These are phyloP conservation scores for Aspergillus baeticus DNA, from an alignment of 495 filamentous ascomycete genomes.

Conservation along the genomic window DNA sequence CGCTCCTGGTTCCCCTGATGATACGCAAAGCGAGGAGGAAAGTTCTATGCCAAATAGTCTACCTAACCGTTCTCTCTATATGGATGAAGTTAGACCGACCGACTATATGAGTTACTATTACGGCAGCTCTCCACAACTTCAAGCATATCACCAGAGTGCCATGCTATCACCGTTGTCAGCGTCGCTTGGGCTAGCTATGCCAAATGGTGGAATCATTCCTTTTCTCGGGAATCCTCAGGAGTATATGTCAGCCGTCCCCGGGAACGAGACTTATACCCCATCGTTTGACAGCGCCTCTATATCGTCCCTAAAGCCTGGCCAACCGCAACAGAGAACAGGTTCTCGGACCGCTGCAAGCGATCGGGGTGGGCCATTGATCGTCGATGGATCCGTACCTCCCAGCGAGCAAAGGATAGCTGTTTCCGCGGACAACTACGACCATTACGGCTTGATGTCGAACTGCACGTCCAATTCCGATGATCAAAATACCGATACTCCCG, in stretches of 20 bases:
- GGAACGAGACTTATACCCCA: slow-evolving; percentile 23
- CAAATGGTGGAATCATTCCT: slow-evolving; percentile 45
- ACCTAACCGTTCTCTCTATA: slow-evolving; percentile 38
- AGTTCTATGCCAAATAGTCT: slow-evolving; percentile 41
- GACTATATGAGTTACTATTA: slow-evolving; percentile 70
- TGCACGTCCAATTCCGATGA: slow-evolving; percentile 44
- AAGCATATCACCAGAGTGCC: slow-evolving; percentile 44
- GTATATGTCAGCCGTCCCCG: slow-evolving; percentile 39
- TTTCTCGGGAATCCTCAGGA: slow-evolving; percentile 39
- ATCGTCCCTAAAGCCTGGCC: slow-evolving; percentile 15
- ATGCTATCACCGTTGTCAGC: slow-evolving; percentile 45
- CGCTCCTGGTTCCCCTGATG: slow-evolving; percentile 34
- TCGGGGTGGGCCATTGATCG: slow-evolving; percentile 45
- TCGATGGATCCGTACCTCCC: slow-evolving; percentile 44
- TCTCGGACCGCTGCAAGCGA: slow-evolving; percentile 28
- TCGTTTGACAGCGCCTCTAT: slow-evolving; percentile 24
- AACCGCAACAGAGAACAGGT: slow-evolving; percentile 19
- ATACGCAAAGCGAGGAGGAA: slow-evolving; percentile 42
- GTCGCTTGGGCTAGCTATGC: slow-evolving; percentile 47
- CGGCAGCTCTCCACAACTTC: slow-evolving; percentile 54
- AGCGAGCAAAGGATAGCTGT: slow-evolving; percentile 31
- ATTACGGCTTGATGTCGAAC: slow-evolving; percentile 31
- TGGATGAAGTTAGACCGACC: slow-evolving; percentile 49
- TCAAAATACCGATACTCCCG: slow-evolving; percentile 39
- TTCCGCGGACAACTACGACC: slow-evolving; percentile 30